phyloP scores from a whole-genome alignment of 108 stramenopile genomes.

The Stephanodiscus triporus region DNA sequence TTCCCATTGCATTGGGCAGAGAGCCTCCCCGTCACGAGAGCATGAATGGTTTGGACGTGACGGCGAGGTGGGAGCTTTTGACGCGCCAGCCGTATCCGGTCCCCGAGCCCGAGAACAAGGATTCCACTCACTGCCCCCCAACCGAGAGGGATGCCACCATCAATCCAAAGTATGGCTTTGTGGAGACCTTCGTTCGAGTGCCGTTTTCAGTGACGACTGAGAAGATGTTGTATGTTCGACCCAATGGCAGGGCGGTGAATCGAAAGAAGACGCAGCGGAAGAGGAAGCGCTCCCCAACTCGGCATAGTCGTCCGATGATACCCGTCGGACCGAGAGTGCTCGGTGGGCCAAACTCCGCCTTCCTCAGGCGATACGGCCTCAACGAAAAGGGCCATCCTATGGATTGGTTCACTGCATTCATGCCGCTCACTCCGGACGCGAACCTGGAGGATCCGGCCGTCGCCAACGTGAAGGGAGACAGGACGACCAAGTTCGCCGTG shows the following conservation, averaged over 20 bases:
- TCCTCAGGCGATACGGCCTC: conserved; percentile 19
- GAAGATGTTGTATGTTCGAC: conserved; percentile 14
- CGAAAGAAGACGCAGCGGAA: conserved; percentile 1
- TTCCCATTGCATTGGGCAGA: no score
- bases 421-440: conserved; percentile 16
- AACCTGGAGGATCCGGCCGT: conserved; percentile 7
- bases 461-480: conserved; percentile 20
- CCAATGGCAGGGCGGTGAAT: conserved; percentile 9
- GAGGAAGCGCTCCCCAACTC: conserved; percentile 8
- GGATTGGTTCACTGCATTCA: conserved; percentile 28
- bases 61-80: conserved; percentile 7
- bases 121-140: conserved; percentile 20
- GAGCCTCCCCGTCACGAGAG: no score
- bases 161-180: no score
- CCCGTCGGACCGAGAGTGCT: background rate
- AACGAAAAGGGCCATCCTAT: conserved; percentile 24
- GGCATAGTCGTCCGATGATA: background rate
- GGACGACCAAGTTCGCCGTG: conserved; percentile 14
- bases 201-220: conserved; percentile 19
- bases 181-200: conserved; percentile 7
- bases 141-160: conserved; percentile 17
- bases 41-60: no score
- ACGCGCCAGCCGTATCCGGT: conserved; percentile 12
- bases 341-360: conserved; percentile 22
- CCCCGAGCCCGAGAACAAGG: conserved; percentile 18